Evolutionary conservation across 495 filamentous ascomycete species (phyloP).

Genomic region (Tuber borchii): DNA sequence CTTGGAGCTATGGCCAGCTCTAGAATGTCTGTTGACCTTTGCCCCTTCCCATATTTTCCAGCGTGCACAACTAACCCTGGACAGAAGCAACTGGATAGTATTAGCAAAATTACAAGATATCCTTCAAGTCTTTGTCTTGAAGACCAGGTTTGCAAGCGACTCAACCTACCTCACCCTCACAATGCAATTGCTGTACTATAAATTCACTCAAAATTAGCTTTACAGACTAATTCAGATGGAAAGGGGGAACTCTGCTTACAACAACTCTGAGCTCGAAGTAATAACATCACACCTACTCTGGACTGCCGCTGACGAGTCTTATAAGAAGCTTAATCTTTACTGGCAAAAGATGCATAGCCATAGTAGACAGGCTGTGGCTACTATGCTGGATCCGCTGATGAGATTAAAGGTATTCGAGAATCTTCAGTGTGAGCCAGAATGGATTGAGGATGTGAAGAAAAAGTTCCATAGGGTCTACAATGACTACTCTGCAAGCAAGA

Average conservation of each 20-base stretch:
- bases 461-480: background rate
- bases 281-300: background rate
- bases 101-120: too few species aligned
- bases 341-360: conserved; percentile 2
- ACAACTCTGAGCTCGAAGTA: background rate
- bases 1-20: background rate
- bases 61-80: background rate
- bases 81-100: too few species aligned
- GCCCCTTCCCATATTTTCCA: background rate
- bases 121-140: too few species aligned
- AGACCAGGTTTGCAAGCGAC: background rate
- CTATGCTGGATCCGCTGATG: background rate
- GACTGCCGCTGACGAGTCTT: background rate
- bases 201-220: too few species aligned
- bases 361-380: background rate
- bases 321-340: background rate
- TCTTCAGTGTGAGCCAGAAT: background rate
- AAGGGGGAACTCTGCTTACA: background rate
- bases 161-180: background rate
- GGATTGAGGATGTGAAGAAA: background rate
- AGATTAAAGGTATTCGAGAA: background rate
- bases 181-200: background rate
- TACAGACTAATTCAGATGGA: too few species aligned
- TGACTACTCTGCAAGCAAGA: background rate
- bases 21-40: background rate